Base-by-base conservation (phyloP, 106 monocot species). In the Allium cepa region DNA sequence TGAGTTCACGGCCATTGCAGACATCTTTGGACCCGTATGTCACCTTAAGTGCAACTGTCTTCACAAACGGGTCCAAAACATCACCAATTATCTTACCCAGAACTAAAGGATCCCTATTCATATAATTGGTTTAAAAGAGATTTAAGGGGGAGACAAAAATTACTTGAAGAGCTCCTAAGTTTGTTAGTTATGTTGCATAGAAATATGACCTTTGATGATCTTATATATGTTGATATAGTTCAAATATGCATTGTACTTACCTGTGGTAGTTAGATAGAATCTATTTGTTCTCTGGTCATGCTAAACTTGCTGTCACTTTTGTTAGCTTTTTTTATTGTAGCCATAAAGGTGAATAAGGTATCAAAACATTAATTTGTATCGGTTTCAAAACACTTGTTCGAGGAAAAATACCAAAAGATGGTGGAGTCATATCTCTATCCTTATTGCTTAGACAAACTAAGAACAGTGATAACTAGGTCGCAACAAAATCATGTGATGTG, bases 1-100 rank as follows among this genome's bases (percentile, higher is more conserved):
- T 96, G 65, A 91, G 84, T 63, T 82, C 88, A 2, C 76, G 63
- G 9, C 96, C 96, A 68, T 91, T 88, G 46, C 56, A 78, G 9
- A 96, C 81, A 4, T 80, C 82, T 51, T 9, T 83, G 14, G 68
- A 64, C 57, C 71, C 73, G 55, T 84, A 92, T 1, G 62, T 56
- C 16, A 97, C 73, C 61, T 63, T 76, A 15, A 88, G 56, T 8
- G 49, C 47, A 14, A 81, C 66, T 10, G 74, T 56, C 28, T 16
- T 81, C 49, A 58, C 56, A 67, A 88, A 88, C 36, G 76, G 79
- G 57, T 88, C 88, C 63, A 88, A 53, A 13, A 88, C 77, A 71
- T 84, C 84, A 45, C 88, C 88, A 28, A 88, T 59, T 10, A 84
- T 79, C 15, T 82, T 67, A 14, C 82, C 84, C 16, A 88, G 71